A percentile compares a stretch with the other conserved stretches of the same genome.
Conservation (phyloP, 352 stramenopile species). For the Phytophthora sp. region DNA sequence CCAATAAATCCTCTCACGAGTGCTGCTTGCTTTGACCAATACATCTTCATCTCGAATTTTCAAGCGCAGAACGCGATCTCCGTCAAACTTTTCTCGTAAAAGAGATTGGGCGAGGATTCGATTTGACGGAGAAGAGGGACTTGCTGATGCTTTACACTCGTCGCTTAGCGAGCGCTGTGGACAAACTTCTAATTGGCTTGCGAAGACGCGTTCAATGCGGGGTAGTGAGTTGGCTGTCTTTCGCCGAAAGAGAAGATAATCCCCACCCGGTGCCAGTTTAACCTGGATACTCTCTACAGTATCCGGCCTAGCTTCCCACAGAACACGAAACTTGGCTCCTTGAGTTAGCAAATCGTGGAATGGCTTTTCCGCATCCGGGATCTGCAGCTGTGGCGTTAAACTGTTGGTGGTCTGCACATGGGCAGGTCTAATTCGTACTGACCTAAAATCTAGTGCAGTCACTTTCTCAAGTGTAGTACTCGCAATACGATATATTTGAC, state of each 20-base stretch:
- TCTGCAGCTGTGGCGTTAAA: not conserved
- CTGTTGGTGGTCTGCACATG: not conserved
- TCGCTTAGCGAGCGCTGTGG: constrained; percentile 22
- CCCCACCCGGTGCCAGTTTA: constrained; percentile 36
- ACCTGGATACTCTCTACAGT: constrained; percentile 38
- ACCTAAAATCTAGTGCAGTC: constrained; percentile 24
- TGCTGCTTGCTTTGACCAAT: constrained; percentile 37
- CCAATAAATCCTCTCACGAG: constrained; percentile 38
- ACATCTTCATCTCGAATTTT: constrained; percentile 49
- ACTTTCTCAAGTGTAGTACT: constrained; percentile 31
- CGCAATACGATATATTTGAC: constrained; percentile 28
- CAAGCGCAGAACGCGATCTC: constrained; percentile 42
- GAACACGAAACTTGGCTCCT: constrained; percentile 28
- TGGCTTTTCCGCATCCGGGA: constrained; percentile 16
- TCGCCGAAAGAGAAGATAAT: constrained; percentile 52
- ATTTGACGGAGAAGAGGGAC: constrained; percentile 13
- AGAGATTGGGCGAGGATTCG: constrained; percentile 16
- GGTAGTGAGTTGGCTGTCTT: constrained; percentile 19
- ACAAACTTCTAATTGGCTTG: constrained; percentile 47
- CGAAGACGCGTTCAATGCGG: constrained; percentile 46
- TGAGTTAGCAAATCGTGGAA: constrained; percentile 31
- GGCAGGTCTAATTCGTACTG: constrained; percentile 4
- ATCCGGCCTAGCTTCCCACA: constrained; percentile 34
- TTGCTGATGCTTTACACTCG: not conserved
- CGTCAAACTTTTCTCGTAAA: constrained; percentile 24